Percentiles rank a stretch among this genome's conserved stretches.
Evolutionary conservation across 129 eudicot genomes (phyloP).

Genomic region (Flaveria trinervia): DNA sequence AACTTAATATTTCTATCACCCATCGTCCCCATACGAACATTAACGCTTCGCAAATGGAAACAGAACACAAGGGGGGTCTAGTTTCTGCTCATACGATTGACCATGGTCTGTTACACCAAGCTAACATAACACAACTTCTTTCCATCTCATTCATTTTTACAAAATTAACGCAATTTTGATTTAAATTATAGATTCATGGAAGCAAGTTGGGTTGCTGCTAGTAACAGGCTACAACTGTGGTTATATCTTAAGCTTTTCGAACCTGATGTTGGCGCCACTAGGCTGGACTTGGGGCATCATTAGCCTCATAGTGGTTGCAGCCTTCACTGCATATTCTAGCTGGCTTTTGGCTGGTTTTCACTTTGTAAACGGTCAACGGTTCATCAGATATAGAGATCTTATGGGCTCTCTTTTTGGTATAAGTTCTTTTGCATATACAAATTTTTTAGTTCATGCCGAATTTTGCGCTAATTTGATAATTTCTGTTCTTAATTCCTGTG

Average conservation of each 20-base stretch:
- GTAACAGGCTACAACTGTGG: constrained; percentile 59
- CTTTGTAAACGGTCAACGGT: constrained; percentile 54
- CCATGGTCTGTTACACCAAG: constrained; percentile 37
- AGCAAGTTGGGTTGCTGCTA: constrained; percentile 56
- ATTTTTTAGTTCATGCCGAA: neutral
- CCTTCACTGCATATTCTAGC: constrained; percentile 46
- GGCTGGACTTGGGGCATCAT: constrained; percentile 68
- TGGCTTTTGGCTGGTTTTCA: constrained; percentile 71
- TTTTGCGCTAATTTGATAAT: neutral
- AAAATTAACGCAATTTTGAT: neutral
- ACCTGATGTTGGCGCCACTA: constrained; percentile 53
- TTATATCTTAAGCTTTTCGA: constrained; percentile 57
- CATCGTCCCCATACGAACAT: constrained; percentile 1
- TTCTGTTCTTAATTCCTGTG: neutral
- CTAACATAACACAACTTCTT: constrained; percentile 17
- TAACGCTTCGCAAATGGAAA: constrained; percentile 30
- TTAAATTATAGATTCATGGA: constrained; percentile 59
- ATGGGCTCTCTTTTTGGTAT: constrained; percentile 57
- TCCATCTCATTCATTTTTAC: neutral
- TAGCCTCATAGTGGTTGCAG: constrained; percentile 40
- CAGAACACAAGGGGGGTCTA: constrained; percentile 36
- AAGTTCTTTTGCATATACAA: constrained; percentile 7
- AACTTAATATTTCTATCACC: constrained; percentile 22
- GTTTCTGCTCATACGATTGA: constrained; percentile 61
- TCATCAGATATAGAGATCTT: constrained; percentile 60